These are phyloP conservation scores for Arthromyces matolae DNA, from an alignment of 768 basidiomycete genomes.

Conservation along the genomic window DNA sequence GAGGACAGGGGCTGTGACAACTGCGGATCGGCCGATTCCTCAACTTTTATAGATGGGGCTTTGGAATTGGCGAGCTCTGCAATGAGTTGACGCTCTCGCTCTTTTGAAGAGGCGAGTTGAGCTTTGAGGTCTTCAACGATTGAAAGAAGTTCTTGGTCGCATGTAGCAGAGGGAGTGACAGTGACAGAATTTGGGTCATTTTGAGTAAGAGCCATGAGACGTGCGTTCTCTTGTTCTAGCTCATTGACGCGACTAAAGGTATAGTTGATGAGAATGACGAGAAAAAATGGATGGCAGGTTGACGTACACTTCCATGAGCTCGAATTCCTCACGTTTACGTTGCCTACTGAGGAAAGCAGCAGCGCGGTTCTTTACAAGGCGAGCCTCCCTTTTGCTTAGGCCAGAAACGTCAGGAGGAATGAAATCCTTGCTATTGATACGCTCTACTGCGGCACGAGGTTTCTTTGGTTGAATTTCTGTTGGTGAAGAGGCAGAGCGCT, in stretches of 20 bases:
- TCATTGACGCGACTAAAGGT: constrained; percentile 71
- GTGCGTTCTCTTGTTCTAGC: constrained; percentile 79
- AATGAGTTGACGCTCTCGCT: constrained; percentile 64
- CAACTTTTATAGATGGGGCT: constrained; percentile 46
- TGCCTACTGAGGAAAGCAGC: constrained; percentile 90
- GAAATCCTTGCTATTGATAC: constrained; percentile 73
- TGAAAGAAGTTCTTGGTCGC: constrained; percentile 42
- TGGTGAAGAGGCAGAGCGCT: constrained; percentile 46
- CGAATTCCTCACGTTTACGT: constrained; percentile 89
- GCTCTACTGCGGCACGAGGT: constrained; percentile 42
- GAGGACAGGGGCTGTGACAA: constrained; percentile 46
- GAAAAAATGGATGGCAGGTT: constrained; percentile 10
- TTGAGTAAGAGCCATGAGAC: constrained; percentile 60
- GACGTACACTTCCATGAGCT: constrained; percentile 85
- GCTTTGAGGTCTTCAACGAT: constrained; percentile 66
- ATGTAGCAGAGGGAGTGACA: constrained; percentile 17
- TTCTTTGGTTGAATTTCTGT: constrained; percentile 38
- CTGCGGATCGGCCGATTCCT: constrained; percentile 57
- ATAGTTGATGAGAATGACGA: constrained; percentile 1
- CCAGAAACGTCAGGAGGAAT: constrained; percentile 86
- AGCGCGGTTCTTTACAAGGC: constrained; percentile 88
- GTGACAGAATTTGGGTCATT: constrained; percentile 27
- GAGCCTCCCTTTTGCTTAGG: constrained; percentile 85
- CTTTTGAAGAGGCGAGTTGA: constrained; percentile 59
- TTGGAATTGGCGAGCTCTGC: constrained; percentile 49